Conservation (phyloP, 768 basidiomycete genomes). For the Boletus rex-veris region DNA sequence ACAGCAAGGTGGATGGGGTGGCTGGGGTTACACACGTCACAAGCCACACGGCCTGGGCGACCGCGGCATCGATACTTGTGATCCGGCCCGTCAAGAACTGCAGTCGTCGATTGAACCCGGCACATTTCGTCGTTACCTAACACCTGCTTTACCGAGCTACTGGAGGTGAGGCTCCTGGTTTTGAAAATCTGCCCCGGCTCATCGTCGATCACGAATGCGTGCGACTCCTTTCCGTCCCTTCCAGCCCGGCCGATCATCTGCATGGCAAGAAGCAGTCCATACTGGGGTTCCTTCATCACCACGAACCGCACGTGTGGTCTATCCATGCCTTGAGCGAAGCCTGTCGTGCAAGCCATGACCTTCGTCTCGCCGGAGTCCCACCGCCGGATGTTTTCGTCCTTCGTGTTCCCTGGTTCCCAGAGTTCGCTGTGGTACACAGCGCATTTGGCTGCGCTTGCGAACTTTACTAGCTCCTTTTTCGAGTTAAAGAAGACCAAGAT, state of each 20-base stretch:
- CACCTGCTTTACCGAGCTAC: too few relatives aligned
- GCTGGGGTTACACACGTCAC: background rate
- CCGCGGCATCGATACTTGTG: background rate
- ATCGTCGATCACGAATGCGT: background rate
- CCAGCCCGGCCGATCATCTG: background rate
- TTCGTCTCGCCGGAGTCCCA: background rate
- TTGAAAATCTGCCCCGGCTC: too few relatives aligned
- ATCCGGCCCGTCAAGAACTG: background rate
- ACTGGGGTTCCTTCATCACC: background rate
- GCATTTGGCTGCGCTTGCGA: background rate
- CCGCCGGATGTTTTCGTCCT: background rate
- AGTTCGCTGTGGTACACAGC: background rate
- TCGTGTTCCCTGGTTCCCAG: background rate
- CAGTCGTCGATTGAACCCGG: background rate
- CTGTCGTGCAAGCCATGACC: background rate
- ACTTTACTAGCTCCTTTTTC: background rate
- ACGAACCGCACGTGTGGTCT: background rate
- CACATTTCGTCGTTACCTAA: too few relatives aligned
- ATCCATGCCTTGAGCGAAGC: constrained; percentile 1
- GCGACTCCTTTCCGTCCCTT: background rate
- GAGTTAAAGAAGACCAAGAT: background rate
- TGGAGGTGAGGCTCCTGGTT: too few relatives aligned
- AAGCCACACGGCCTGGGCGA: background rate
- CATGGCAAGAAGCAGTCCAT: background rate
- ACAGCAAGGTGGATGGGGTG: background rate